These are phyloP conservation scores for Litchi chinensis DNA, from an alignment of 345 rosid species.

Conservation along the genomic window DNA sequence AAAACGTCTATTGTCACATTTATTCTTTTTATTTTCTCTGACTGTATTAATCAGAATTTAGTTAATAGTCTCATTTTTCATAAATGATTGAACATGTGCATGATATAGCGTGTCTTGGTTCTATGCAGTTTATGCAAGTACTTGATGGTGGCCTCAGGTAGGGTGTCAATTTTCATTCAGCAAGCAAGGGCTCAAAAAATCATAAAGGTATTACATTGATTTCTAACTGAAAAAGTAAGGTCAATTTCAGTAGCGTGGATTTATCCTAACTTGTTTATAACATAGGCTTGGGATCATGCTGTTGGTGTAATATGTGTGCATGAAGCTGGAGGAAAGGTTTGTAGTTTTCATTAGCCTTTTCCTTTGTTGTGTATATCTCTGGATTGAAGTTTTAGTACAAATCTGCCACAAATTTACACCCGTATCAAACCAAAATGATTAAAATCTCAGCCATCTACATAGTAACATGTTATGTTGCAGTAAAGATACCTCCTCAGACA, in stretches of 20 bases:
- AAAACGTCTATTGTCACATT: neutral
- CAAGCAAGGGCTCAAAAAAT: conserved; percentile 35
- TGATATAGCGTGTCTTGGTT: conserved; percentile 19
- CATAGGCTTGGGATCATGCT: conserved; percentile 96
- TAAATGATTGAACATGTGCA: neutral
- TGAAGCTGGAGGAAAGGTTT: conserved; percentile 96
- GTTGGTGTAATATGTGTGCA: conserved; percentile 82
- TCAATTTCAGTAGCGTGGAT: neutral
- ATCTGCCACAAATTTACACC: neutral
- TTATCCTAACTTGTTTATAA: conserved; percentile 15
- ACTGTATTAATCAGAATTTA: neutral
- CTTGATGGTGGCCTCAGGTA: conserved; percentile 76
- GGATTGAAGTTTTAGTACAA: neutral
- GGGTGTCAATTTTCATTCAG: conserved; percentile 57
- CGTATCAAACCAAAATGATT: no score
- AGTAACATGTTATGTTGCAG: neutral
- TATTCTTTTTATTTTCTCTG: conserved; percentile 6
- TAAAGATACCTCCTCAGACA: neutral
- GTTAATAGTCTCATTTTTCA: neutral
- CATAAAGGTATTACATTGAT: conserved; percentile 47
- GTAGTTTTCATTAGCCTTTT: conserved; percentile 1
- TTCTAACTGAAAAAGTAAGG: neutral
- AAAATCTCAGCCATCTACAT: neutral
- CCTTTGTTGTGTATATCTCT: neutral
- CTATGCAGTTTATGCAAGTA: conserved; percentile 73